Base-by-base conservation (phyloP, 1,284 basidiomycete genomes). In the Rhodofomes roseus region DNA sequence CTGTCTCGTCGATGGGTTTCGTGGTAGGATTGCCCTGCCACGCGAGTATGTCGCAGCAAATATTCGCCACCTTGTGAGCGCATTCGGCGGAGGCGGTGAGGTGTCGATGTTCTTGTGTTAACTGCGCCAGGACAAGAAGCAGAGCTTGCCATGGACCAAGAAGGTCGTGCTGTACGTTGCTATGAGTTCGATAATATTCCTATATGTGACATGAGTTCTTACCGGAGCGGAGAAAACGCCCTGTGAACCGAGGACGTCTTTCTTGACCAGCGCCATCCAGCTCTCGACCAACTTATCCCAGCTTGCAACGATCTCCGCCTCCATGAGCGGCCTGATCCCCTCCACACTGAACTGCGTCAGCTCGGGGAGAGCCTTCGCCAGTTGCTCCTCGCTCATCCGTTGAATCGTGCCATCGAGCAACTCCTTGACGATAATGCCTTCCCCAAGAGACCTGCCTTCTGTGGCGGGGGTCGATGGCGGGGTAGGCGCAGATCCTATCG, bases 91-190 rank as follows among this genome's bases (percentile, higher is more conserved):
- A 62, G 9, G 75, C 64, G 2, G 74, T 73, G 5, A 77, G 63
- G 60, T 78, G 74, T 0, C 70, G 70, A 29, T 65, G 68, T 14
- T 70, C 73, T 59, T 80, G 75, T 0, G 76, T 75, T 9, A 80
- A 65, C 58, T 79, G 76, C 6, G 79, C 74, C 50, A 77, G 78
- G 14, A 72, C 76, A n/a, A 84, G 76, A 25, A 87, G 70, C 23
- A 87, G 73, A 0, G 79, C 77, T 62, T 81, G 76, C 85, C 85
- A 86, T 1, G 76, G 69, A 27, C 73, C 68, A 6, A 80, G 48
- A 34, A 82, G 66, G 27, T 70, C 68, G 31, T 67, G 62, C 81
- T 85, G 62, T 14, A 51, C 20, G 57, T 37, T 5, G 61, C 54
- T n/a, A n/a, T n/a, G n/a, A n/a, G n/a, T n/a, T n/a, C n/a, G n/a